phyloP scores from a whole-genome alignment of 2,329 filamentous ascomycete genomes.

The Trichoderma polysporum region DNA sequence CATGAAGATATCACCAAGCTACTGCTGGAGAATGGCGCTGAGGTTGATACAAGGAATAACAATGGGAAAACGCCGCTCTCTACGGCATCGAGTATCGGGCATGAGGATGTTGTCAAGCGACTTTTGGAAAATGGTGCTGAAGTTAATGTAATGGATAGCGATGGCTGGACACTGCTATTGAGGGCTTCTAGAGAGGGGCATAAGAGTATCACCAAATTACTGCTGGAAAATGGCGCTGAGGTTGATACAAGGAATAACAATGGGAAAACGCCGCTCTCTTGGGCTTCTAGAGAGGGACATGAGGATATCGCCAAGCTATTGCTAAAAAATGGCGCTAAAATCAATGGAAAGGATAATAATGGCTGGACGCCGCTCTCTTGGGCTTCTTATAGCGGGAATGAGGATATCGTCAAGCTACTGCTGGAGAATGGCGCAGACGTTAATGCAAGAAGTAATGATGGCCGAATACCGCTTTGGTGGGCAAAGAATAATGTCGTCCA shows the following conservation, averaged over 20 bases:
- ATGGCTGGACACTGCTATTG: not conserved
- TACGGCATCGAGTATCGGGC: not conserved
- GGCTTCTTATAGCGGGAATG: not conserved
- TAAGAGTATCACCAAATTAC: not conserved
- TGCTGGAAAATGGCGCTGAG: not conserved
- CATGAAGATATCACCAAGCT: not conserved
- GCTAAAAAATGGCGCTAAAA: not conserved
- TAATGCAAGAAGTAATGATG: not conserved
- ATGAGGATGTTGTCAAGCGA: not conserved
- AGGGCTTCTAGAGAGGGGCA: not conserved
- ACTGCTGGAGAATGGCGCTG: constrained; percentile 1
- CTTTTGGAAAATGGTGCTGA: not conserved
- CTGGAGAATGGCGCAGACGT: not conserved
- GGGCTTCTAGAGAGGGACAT: no score
- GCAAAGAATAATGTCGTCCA: no score
- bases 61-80: not conserved
- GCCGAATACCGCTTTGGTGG: no score
- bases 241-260: not conserved
- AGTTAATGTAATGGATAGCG: not conserved
- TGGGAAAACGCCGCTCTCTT: no score
- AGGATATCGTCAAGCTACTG: not conserved
- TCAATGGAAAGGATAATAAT: not conserved
- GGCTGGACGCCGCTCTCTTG: not conserved
- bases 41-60: not conserved
- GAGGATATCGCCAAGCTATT: not conserved